Evolutionary conservation across 768 basidiomycete genomes (phyloP).

Genomic region (Termitomyces sp.): DNA sequence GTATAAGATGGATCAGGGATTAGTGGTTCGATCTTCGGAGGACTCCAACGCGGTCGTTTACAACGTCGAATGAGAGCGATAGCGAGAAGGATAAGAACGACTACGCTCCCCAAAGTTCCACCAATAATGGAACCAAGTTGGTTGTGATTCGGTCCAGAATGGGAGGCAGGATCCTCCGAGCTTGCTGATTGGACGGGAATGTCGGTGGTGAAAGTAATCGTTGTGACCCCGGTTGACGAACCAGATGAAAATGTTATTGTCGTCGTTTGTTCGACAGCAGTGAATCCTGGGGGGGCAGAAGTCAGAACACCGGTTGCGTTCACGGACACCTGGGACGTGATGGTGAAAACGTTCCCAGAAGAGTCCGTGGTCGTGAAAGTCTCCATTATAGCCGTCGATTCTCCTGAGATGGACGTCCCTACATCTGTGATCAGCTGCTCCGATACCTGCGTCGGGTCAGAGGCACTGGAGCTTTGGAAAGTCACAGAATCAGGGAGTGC

Average conservation of each 20-base stretch:
- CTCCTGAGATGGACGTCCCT: neutral
- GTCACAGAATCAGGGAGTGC: neutral
- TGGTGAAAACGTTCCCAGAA: neutral
- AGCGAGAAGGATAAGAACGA: neutral
- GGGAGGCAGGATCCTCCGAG: neutral
- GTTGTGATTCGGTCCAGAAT: neutral
- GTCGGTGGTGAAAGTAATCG: conserved; percentile 1
- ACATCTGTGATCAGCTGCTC: neutral
- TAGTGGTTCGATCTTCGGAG: neutral
- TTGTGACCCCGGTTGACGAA: conserved; percentile 1
- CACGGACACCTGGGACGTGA: neutral
- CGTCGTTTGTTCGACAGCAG: conserved; percentile 1
- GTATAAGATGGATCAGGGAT: neutral
- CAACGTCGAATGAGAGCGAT: neutral
- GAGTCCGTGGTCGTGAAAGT: neutral
- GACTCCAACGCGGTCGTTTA: no score
- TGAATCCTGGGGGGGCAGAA: neutral
- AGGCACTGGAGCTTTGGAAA: neutral
- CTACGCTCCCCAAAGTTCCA: conserved; percentile 1
- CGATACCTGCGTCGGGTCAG: neutral
- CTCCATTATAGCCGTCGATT: neutral
- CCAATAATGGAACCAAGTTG: conserved; percentile 3
- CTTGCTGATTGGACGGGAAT: conserved; percentile 4
- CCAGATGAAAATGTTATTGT: conserved; percentile 3
- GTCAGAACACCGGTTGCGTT: neutral